Conservation (phyloP, 2,329 filamentous ascomycete species). For the Arthrobotrys megalospora region DNA sequence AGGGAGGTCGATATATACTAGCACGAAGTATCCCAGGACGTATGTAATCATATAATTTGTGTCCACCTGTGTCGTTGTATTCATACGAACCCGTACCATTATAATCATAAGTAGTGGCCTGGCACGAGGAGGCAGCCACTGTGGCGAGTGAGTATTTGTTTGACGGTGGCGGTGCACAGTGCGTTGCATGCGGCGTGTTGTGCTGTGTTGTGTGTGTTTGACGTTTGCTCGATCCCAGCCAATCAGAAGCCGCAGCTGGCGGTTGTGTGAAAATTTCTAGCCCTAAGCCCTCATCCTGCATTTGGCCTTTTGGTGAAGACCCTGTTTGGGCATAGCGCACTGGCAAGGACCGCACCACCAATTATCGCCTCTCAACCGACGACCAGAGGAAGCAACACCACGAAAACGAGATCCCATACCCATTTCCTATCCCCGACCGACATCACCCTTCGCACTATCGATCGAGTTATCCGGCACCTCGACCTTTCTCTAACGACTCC, state of each 20-base stretch:
- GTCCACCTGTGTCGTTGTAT: too few species aligned
- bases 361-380: conserved; percentile 51
- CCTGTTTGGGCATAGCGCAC: conserved; percentile 45
- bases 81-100: too few species aligned
- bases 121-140: conserved; percentile 16
- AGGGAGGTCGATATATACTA: too few species aligned
- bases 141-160: conserved; percentile 3
- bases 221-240: too few species aligned
- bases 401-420: conserved; percentile 37
- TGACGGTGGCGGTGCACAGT: conserved; percentile 19
- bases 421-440: conserved; percentile 52
- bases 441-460: conserved; percentile 50
- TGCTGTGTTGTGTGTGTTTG: conserved; percentile 14
- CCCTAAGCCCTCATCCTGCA: conserved; percentile 60
- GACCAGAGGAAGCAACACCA: conserved; percentile 53
- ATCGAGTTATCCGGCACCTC: conserved; percentile 34
- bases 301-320: conserved; percentile 24
- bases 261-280: conserved; percentile 58
- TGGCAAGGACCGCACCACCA: conserved; percentile 50
- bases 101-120: too few species aligned
- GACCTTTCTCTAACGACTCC: conserved; percentile 34
- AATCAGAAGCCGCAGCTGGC: conserved; percentile 32
- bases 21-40: too few species aligned
- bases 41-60: background rate
- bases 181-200: background rate